phyloP scores from a whole-genome alignment of 805 yeast species.

The Soucietia sequanensis region DNA sequence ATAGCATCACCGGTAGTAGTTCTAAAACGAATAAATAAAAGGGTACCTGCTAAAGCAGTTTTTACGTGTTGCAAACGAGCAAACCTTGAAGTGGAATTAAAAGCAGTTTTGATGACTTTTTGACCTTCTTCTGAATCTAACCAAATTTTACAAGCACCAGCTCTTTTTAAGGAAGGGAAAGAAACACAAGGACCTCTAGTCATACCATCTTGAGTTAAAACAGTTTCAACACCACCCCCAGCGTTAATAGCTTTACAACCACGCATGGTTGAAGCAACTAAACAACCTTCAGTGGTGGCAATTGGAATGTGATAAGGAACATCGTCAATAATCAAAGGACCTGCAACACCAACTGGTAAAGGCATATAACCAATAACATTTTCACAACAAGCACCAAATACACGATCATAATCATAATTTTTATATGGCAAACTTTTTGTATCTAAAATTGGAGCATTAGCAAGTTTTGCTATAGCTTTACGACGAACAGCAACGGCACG shows the following conservation, averaged over 20 bases:
- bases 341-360: constrained; percentile 96
- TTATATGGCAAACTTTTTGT: constrained; percentile 72
- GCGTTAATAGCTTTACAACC: constrained; percentile 98
- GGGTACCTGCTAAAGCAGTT: constrained; percentile 92
- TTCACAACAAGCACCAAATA: constrained; percentile 98
- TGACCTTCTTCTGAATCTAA: constrained; percentile 95
- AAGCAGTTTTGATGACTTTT: constrained; percentile 74
- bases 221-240: constrained; percentile 95
- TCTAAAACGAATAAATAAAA: constrained; percentile 85
- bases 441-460: constrained; percentile 78
- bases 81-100: constrained; percentile 95
- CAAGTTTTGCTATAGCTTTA: constrained; percentile 79
- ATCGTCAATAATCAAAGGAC: constrained; percentile 91
- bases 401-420: constrained; percentile 90
- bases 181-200: constrained; percentile 98
- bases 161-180: constrained; percentile 77
- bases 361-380: constrained; percentile 97
- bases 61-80: constrained; percentile 90
- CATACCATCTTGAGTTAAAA: constrained; percentile 95
- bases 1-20: constrained; percentile 99
- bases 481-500: constrained; percentile 95
- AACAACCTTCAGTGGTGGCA: constrained; percentile 99
- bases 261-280: constrained; percentile 98
- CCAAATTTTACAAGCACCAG: constrained; percentile 96
- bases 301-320: constrained; percentile 88